These are phyloP conservation scores for Trypanosoma mega DNA, from an alignment of 208 protist species.

Conservation along the genomic window DNA sequence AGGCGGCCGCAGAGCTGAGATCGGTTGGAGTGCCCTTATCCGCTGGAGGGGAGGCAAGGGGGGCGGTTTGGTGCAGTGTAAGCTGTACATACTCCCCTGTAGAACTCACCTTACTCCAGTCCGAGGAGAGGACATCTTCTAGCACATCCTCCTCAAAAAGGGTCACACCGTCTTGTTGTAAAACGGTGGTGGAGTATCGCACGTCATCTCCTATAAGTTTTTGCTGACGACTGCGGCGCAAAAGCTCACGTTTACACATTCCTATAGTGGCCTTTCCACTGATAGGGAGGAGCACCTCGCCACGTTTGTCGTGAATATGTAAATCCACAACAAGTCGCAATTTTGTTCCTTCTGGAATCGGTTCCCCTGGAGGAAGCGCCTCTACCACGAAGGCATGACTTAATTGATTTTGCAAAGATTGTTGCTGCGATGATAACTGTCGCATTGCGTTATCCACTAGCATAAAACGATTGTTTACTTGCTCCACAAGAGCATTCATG, in stretches of 20 bases:
- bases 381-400: neutral
- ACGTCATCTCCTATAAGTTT: conserved; percentile 9
- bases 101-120: neutral
- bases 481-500: neutral
- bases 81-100: neutral
- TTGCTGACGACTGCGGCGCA: conserved; percentile 21
- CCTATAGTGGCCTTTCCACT: conserved; percentile 17
- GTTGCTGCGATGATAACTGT: neutral
- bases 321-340: conserved; percentile 11
- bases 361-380: neutral
- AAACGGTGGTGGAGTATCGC: conserved; percentile 9
- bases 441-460: neutral
- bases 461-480: conserved; percentile 3
- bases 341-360: conserved; percentile 14
- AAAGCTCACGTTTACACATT: conserved; percentile 23
- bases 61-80: neutral
- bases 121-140: conserved; percentile 8
- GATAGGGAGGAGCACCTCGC: conserved; percentile 19
- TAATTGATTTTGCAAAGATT: conserved; percentile 3
- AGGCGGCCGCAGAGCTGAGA: too few species aligned
- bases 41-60: neutral
- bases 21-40: too few species aligned
- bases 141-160: conserved; percentile 23
- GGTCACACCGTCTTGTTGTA: neutral
- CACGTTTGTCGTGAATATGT: neutral